phyloP scores from a whole-genome alignment of 1,284 basidiomycete species.

The Moesziomyces globuligerus region DNA sequence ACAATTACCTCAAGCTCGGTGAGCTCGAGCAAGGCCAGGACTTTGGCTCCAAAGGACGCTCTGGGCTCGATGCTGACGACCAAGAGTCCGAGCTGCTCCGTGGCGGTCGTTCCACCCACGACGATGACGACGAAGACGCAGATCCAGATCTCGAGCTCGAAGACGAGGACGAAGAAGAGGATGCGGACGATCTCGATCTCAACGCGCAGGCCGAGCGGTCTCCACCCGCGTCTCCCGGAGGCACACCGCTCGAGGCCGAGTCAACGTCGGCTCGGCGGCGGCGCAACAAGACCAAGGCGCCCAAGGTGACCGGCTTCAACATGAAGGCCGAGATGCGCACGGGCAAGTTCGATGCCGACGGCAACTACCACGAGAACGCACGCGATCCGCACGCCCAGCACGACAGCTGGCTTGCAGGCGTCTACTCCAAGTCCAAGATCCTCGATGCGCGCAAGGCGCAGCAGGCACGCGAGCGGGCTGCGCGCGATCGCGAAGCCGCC shows the following conservation, averaged over 20 bases:
- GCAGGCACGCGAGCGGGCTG: conserved; percentile 73
- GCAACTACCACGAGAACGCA: conserved; percentile 82
- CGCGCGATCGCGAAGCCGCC: conserved; percentile 67
- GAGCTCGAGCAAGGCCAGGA: conserved; percentile 78
- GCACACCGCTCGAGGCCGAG: conserved; percentile 13
- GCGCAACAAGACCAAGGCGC: conserved; percentile 72
- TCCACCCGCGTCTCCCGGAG: conserved; percentile 48
- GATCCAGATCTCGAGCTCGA: conserved; percentile 63
- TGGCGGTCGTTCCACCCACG: conserved; percentile 10
- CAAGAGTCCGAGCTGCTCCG: conserved; percentile 34
- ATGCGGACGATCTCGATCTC: conserved; percentile 35
- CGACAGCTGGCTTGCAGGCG: conserved; percentile 91
- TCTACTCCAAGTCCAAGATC: conserved; percentile 83
- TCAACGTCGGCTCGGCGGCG: no score
- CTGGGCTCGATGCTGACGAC: conserved; percentile 51
- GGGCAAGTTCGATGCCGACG: conserved; percentile 94
- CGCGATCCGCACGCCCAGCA: conserved; percentile 87
- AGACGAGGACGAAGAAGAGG: conserved; percentile 38
- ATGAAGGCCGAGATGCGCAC: conserved; percentile 99
- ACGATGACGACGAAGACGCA: conserved; percentile 49
- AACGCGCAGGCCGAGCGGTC: conserved; percentile 54
- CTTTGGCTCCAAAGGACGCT: conserved; percentile 51
- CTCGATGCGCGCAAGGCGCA: conserved; percentile 76
- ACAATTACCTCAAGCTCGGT: conserved; percentile 72
- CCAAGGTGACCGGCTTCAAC: conserved; percentile 94